Percentiles rank a stretch among this genome's conserved stretches.
Conservation (phyloP, 2,329 filamentous ascomycete species). For the Dothidotthia symphoricarpi region DNA sequence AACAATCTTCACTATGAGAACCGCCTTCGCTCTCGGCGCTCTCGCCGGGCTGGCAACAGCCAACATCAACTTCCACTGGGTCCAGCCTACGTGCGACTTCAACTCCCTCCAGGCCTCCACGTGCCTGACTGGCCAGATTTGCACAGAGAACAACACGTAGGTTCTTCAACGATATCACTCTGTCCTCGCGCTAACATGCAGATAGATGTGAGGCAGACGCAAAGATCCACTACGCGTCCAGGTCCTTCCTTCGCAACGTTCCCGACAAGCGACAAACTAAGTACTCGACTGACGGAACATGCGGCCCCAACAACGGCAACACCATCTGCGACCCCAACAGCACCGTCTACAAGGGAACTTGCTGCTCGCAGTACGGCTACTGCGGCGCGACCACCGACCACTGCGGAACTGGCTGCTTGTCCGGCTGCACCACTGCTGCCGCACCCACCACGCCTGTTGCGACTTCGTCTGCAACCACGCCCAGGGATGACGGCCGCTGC, state of each 20-base stretch:
- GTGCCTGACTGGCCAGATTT: conserved; percentile 44
- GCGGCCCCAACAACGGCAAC: conserved; percentile 42
- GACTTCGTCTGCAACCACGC: conserved; percentile 8
- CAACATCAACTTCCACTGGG: conserved; percentile 52
- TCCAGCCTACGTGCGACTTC: conserved; percentile 46
- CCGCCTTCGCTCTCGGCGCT: conserved; percentile 29
- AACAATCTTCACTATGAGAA: conserved; percentile 34
- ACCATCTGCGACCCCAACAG: conserved; percentile 47
- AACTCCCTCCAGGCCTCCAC: conserved; percentile 13
- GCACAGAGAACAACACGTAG: conserved; percentile 37
- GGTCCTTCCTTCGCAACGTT: conserved; percentile 11
- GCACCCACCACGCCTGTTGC: conserved; percentile 6
- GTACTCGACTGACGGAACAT: conserved; percentile 43
- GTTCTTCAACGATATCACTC: no score
- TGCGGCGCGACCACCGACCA: conserved; percentile 47
- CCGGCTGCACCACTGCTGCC: conserved; percentile 26
- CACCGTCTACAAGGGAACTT: conserved; percentile 46
- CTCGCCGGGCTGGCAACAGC: conserved; percentile 42
- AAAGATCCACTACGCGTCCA: no score
- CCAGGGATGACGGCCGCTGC: conserved; percentile 42
- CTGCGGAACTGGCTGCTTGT: conserved; percentile 40
- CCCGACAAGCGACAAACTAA: conserved; percentile 32
- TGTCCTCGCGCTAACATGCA: no score
- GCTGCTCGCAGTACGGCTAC: conserved; percentile 47
- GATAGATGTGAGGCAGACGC: conserved; percentile 8